phyloP scores from a whole-genome alignment of 1,139 yeast genomes.

The Taphrina betulina region DNA sequence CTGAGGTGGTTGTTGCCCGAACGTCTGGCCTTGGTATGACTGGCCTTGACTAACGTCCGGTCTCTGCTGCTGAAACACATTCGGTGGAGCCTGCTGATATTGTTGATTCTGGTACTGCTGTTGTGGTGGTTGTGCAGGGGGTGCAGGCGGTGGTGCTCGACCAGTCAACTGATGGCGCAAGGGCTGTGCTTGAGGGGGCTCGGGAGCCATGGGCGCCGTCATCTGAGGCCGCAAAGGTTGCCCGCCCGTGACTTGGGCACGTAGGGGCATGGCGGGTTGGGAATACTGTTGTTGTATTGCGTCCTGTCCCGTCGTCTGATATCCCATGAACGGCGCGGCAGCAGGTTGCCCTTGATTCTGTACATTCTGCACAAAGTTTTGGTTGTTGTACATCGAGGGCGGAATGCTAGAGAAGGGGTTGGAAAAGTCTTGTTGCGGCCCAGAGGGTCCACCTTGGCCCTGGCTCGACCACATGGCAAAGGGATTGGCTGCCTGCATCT shows the following conservation, averaged over 20 bases:
- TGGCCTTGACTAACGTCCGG: constrained; percentile 39
- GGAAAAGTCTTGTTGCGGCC: constrained; percentile 35
- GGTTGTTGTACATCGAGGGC: constrained; percentile 29
- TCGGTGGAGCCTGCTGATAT: constrained; percentile 36
- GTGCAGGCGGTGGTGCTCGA: constrained; percentile 39
- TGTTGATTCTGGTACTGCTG: constrained; percentile 38
- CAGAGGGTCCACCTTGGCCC: constrained; percentile 45
- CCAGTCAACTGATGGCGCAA: constrained; percentile 39
- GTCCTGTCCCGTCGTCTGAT: constrained; percentile 11
- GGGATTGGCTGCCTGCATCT: constrained; percentile 42
- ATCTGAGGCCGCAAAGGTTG: constrained; percentile 39
- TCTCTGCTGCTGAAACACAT: constrained; percentile 39
- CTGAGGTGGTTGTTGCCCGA: constrained; percentile 32
- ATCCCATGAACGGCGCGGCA: constrained; percentile 27
- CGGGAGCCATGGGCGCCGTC: constrained; percentile 39
- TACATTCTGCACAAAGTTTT: constrained; percentile 34
- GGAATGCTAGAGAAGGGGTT: constrained; percentile 35
- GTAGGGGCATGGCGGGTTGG: constrained; percentile 38
- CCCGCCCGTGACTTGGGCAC: constrained; percentile 42
- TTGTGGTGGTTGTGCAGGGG: constrained; percentile 36
- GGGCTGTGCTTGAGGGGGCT: constrained; percentile 39
- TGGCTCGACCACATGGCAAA: constrained; percentile 44
- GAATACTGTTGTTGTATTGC: constrained; percentile 30
- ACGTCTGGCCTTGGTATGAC: constrained; percentile 36
- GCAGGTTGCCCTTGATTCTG: constrained; percentile 30